Percentiles rank a stretch among this genome's conserved stretches.
Evolutionary conservation across 2,329 filamentous ascomycete genomes (phyloP).

Genomic region (Colletotrichum sp.): DNA sequence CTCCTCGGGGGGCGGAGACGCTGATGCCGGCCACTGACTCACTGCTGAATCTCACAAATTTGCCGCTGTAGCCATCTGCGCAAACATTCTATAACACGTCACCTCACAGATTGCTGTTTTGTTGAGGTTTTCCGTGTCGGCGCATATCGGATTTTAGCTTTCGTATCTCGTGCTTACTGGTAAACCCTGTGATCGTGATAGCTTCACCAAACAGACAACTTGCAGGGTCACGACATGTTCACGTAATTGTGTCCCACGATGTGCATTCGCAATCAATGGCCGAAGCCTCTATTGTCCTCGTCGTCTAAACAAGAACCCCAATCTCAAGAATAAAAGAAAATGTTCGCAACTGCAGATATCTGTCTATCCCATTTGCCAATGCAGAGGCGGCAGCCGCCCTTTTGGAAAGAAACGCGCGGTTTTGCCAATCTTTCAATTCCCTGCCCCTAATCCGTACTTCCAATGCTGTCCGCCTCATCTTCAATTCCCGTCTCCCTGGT

Average conservation of each 20-base stretch:
- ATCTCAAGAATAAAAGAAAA: background rate
- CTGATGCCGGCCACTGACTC: background rate
- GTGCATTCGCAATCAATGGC: background rate
- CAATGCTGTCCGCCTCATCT: background rate
- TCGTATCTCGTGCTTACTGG: background rate
- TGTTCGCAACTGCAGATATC: conserved; percentile 11
- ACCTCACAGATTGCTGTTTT: background rate
- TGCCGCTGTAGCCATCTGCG: background rate
- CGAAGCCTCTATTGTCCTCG: conserved; percentile 18
- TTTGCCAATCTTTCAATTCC: background rate
- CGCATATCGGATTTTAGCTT: background rate
- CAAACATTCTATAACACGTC: background rate
- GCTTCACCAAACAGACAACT: background rate
- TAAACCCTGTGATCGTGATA: background rate
- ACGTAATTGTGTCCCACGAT: no score
- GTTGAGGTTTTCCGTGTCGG: background rate
- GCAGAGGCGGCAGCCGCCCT: background rate
- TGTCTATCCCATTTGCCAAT: conserved; percentile 15
- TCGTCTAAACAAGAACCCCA: conserved; percentile 15
- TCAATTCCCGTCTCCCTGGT: background rate
- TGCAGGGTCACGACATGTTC: no score
- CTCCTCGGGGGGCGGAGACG: background rate
- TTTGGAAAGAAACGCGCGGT: background rate
- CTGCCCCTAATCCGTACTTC: background rate
- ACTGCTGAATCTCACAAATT: background rate